Conservation (phyloP, 2,329 filamentous ascomycete species). For the Dactylonectria macrodidyma region DNA sequence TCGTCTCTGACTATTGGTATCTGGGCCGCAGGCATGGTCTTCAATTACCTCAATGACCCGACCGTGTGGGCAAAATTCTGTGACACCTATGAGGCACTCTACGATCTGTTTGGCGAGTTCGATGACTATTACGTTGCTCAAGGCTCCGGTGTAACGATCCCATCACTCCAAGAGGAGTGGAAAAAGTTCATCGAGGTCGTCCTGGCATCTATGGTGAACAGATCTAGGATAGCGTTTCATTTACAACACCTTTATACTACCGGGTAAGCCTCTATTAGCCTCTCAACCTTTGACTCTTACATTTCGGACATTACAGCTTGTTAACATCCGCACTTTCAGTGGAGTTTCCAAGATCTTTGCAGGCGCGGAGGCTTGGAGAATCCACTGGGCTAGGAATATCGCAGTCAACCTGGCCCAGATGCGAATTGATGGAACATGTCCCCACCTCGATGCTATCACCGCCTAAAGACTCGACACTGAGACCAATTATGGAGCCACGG, state of each 20-base stretch:
- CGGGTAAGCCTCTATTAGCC: background rate
- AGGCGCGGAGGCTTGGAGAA: background rate
- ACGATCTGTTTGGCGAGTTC: constrained; percentile 1
- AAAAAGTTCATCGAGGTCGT: constrained; percentile 9
- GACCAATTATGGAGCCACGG: too few species aligned
- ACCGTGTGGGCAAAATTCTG: constrained; percentile 3
- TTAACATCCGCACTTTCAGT: too few species aligned
- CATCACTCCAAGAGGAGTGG: constrained; percentile 5
- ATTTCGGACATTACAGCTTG: background rate
- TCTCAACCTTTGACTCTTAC: background rate
- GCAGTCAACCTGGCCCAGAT: background rate
- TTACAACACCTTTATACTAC: background rate
- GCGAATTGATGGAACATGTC: background rate
- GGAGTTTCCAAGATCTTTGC: background rate
- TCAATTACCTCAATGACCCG: constrained; percentile 1
- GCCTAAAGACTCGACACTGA: too few species aligned
- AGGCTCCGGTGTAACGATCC: background rate
- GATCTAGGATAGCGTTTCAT: background rate
- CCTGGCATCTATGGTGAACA: background rate
- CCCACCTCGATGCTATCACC: background rate
- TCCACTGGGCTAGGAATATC: background rate
- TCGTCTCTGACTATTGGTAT: background rate
- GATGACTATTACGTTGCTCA: background rate
- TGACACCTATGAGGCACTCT: constrained; percentile 13
- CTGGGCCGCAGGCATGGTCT: background rate